Conservation (phyloP, 805 yeast species). For the Geotrichum ghanense region DNA sequence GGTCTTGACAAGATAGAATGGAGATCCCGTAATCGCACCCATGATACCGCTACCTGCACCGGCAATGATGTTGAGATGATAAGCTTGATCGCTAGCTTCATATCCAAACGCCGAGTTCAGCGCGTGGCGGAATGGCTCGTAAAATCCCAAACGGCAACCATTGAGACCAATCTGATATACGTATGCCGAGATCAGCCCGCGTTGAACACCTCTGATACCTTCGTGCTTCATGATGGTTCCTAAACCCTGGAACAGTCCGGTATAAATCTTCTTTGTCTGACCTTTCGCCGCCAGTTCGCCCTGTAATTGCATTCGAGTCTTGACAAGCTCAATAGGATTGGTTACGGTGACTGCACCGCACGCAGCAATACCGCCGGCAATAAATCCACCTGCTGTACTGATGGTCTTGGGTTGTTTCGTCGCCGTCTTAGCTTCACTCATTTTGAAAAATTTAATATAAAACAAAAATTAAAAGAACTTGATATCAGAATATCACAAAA, state of each 20-base stretch:
- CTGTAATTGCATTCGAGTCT: slow-evolving; percentile 93
- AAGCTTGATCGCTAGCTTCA: slow-evolving; percentile 35
- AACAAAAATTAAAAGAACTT: too few relatives aligned
- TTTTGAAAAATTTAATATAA: not conserved
- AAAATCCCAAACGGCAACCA: slow-evolving; percentile 89
- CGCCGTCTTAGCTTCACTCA: not conserved
- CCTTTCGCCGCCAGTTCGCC: slow-evolving; percentile 65
- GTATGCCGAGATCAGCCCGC: slow-evolving; percentile 84
- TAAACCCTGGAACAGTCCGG: slow-evolving; percentile 79
- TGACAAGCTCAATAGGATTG: slow-evolving; percentile 89
- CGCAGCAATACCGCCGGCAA: slow-evolving; percentile 91
- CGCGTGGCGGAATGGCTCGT: slow-evolving; percentile 69
- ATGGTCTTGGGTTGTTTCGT: slow-evolving; percentile 11
- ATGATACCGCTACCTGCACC: slow-evolving; percentile 81
- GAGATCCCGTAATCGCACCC: slow-evolving; percentile 86
- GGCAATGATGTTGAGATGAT: slow-evolving; percentile 54
- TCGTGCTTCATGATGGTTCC: slow-evolving; percentile 61
- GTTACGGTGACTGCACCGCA: slow-evolving; percentile 97
- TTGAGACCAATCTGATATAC: slow-evolving; percentile 82
- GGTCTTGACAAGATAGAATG: slow-evolving; percentile 84
- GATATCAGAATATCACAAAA: too few relatives aligned
- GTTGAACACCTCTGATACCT: slow-evolving; percentile 80
- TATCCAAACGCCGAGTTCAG: slow-evolving; percentile 49
- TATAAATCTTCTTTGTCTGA: slow-evolving; percentile 46
- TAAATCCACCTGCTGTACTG: slow-evolving; percentile 59